These are phyloP conservation scores for Jackrogersella minutella DNA, from an alignment of 495 filamentous ascomycete genomes.

Conservation along the genomic window DNA sequence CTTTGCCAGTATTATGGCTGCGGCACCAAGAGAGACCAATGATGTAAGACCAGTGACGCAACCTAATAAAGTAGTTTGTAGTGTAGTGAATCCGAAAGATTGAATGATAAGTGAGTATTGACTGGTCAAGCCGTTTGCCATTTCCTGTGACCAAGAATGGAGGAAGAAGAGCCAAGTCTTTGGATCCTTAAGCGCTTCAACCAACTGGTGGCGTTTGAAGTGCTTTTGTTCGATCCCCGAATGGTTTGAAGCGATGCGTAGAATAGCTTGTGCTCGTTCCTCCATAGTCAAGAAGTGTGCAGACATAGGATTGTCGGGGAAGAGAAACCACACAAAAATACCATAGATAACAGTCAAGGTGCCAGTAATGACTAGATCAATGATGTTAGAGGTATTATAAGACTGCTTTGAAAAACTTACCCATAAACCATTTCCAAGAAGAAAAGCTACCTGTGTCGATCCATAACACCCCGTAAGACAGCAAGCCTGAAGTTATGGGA, in stretches of 20 bases:
- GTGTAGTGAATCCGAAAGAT: slow-evolving; percentile 51
- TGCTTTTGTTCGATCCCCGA: slow-evolving; percentile 73
- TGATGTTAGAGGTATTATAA: slow-evolving; percentile 39
- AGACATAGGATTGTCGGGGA: slow-evolving; percentile 61
- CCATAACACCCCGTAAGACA: slow-evolving; percentile 55
- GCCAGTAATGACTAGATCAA: slow-evolving; percentile 48
- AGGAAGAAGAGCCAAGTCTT: slow-evolving; percentile 59
- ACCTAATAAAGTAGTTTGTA: slow-evolving; percentile 51
- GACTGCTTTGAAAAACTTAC: slow-evolving; percentile 6
- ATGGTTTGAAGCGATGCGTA: slow-evolving; percentile 67
- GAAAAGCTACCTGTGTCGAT: slow-evolving; percentile 51
- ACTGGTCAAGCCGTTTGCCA: slow-evolving; percentile 55
- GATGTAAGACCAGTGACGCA: slow-evolving; percentile 48
- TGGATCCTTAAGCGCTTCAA: slow-evolving; percentile 64
- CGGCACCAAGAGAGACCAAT: slow-evolving; percentile 46
- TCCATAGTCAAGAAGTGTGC: slow-evolving; percentile 56
- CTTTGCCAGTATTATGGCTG: slow-evolving; percentile 41
- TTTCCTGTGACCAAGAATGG: slow-evolving; percentile 54
- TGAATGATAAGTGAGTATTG: slow-evolving; percentile 56
- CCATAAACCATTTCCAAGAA: slow-evolving; percentile 56
- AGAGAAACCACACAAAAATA: slow-evolving; percentile 51
- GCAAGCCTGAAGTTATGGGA: slow-evolving; percentile 52
- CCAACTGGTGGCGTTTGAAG: slow-evolving; percentile 67
- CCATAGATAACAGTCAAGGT: slow-evolving; percentile 51
- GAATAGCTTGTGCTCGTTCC: slow-evolving; percentile 61